These are phyloP conservation scores for Leishmania braziliensis DNA, from an alignment of 208 protist species.

Conservation along the genomic window DNA sequence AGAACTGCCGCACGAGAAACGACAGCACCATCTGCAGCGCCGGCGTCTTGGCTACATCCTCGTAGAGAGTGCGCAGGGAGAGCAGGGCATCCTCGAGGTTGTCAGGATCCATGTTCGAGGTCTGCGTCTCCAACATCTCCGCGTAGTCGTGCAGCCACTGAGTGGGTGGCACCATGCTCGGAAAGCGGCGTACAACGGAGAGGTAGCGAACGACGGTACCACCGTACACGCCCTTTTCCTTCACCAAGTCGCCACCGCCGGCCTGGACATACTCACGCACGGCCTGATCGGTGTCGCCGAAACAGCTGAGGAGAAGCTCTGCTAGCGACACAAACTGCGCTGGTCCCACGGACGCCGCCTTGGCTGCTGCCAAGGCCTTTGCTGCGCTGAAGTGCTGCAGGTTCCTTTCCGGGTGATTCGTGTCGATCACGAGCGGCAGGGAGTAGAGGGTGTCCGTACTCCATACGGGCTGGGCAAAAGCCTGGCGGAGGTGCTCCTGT, in stretches of 20 bases:
- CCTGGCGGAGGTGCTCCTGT: conserved; percentile 48
- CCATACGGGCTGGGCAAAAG: conserved; percentile 73
- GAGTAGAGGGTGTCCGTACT: conserved; percentile 69
- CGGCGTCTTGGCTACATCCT: conserved; percentile 54
- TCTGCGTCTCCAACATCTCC: conserved; percentile 25
- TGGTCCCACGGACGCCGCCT: conserved; percentile 57
- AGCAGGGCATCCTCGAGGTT: conserved; percentile 65
- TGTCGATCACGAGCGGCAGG: conserved; percentile 52
- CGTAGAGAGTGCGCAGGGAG: conserved; percentile 63
- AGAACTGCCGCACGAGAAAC: conserved; percentile 37
- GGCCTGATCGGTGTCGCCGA: conserved; percentile 47
- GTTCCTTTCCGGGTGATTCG: conserved; percentile 23
- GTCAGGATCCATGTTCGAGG: conserved; percentile 8
- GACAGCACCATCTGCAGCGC: conserved; percentile 62
- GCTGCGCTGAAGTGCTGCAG: conserved; percentile 18
- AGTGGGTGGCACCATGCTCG: conserved; percentile 32
- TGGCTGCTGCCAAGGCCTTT: conserved; percentile 69
- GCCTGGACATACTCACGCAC: conserved; percentile 54
- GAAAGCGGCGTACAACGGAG: conserved; percentile 46
- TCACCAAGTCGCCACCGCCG: conserved; percentile 59
- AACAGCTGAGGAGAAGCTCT: conserved; percentile 60
- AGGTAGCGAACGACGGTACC: conserved; percentile 64
- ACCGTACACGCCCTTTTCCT: conserved; percentile 14
- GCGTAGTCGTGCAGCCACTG: conserved; percentile 69
- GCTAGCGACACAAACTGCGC: conserved; percentile 77